Conservation (phyloP, 805 yeast species). For the Kazachstania bromeliacearum region DNA sequence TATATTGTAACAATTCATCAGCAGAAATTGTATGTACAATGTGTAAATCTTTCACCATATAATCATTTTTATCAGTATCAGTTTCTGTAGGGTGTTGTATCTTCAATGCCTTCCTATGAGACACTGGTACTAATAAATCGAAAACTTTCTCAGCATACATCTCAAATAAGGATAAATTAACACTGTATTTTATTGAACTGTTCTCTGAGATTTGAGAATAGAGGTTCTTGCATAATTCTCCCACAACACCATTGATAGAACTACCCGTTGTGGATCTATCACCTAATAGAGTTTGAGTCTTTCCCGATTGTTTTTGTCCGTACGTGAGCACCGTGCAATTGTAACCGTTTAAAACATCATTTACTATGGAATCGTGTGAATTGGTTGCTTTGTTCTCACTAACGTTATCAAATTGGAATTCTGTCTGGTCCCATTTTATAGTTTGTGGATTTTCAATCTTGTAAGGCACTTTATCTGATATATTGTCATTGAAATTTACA, state of each 20-base stretch:
- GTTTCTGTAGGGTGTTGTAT: slow-evolving; percentile 21
- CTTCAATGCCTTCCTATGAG: slow-evolving; percentile 26
- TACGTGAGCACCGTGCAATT: slow-evolving; percentile 71
- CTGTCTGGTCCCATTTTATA: no score
- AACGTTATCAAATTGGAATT: no score
- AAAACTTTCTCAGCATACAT: slow-evolving; percentile 68
- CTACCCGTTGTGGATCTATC: no score
- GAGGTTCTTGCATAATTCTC: slow-evolving; percentile 57
- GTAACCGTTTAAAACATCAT: slow-evolving; percentile 41
- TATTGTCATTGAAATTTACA: no score
- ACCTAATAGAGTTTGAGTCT: slow-evolving; percentile 76
- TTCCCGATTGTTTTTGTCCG: slow-evolving; percentile 76
- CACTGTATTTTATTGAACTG: slow-evolving; percentile 40
- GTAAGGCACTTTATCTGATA: no score
- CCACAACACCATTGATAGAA: slow-evolving; percentile 52
- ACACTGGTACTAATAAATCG: slow-evolving; percentile 50
- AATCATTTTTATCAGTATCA: slow-evolving; percentile 6
- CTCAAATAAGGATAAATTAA: slow-evolving; percentile 69
- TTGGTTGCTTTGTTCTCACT: no score
- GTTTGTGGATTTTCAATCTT: no score
- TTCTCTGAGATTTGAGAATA: slow-evolving; percentile 14
- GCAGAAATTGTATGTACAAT: neutral
- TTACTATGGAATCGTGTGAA: slow-evolving; percentile 5
- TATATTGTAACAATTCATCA: slow-evolving; percentile 39
- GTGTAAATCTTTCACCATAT: slow-evolving; percentile 2